A percentile compares a stretch with the other conserved stretches of the same genome.
Conservation (phyloP, 2,329 filamentous ascomycete species). For the Geosmithia putterillii region DNA sequence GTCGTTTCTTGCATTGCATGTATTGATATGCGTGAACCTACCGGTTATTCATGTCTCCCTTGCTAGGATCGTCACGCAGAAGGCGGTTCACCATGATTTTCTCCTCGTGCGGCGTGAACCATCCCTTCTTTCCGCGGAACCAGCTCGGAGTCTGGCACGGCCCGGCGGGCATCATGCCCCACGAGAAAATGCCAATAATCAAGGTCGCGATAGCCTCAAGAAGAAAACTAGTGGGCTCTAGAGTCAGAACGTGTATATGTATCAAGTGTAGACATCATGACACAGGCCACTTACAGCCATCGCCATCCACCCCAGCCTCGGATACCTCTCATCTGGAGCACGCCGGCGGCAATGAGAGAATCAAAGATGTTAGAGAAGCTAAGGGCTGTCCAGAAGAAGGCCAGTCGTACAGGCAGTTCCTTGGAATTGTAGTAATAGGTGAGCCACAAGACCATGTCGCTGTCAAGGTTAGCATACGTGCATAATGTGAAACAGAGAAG, state of each 20-base stretch:
- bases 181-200: conserved; percentile 28
- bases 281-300: conserved; percentile 12
- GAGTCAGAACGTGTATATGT: background rate
- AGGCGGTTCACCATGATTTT: conserved; percentile 50
- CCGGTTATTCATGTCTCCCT: conserved; percentile 50
- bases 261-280: background rate
- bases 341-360: conserved; percentile 33
- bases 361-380: conserved; percentile 39
- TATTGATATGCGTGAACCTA: conserved; percentile 20
- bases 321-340: conserved; percentile 23
- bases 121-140: conserved; percentile 46
- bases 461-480: background rate
- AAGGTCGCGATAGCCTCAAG: conserved; percentile 20
- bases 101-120: conserved; percentile 50
- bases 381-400: conserved; percentile 59
- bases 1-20: background rate
- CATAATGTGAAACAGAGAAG: background rate
- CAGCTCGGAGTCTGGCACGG: conserved; percentile 38
- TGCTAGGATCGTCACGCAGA: conserved; percentile 46
- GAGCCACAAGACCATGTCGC: conserved; percentile 48
- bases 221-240: conserved; percentile 3
- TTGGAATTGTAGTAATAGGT: conserved; percentile 65
- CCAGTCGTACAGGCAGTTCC: conserved; percentile 56
- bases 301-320: conserved; percentile 24
- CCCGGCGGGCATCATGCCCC: conserved; percentile 30